Evolutionary conservation across 148 eudicot species (phyloP).

Genomic region (Suaeda aralocaspica): DNA sequence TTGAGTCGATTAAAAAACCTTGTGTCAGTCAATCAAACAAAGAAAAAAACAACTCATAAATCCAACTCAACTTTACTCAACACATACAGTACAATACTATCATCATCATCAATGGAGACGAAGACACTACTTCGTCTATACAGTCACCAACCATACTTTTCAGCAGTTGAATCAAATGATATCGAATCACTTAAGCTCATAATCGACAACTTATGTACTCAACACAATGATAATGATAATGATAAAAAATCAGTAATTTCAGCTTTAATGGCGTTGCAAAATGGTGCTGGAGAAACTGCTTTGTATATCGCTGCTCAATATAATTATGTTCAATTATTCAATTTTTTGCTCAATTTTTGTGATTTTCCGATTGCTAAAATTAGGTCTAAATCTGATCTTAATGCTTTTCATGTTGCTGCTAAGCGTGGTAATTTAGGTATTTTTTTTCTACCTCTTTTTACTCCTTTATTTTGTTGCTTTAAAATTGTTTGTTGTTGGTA

Average conservation of each 20-base stretch:
- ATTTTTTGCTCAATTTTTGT: conserved; percentile 55
- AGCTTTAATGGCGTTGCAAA: conserved; percentile 52
- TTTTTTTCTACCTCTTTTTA: background rate
- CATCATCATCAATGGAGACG: conserved; percentile 38
- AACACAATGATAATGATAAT: conserved; percentile 38
- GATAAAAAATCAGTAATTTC: conserved; percentile 33
- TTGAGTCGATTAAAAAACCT: too few relatives aligned
- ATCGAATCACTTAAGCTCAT: conserved; percentile 39
- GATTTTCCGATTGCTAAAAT: conserved; percentile 38
- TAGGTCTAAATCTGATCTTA: conserved; percentile 56
- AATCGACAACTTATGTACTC: conserved; percentile 27
- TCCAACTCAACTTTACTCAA: too few relatives aligned
- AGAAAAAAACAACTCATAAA: too few relatives aligned
- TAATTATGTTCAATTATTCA: conserved; percentile 38
- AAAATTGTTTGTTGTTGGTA: background rate
- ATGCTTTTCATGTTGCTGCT: conserved; percentile 68
- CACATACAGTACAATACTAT: too few relatives aligned
- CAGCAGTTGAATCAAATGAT: conserved; percentile 56
- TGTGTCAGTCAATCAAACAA: too few relatives aligned
- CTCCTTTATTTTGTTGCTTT: background rate
- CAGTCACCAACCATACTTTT: conserved; percentile 59
- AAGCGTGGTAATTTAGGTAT: conserved; percentile 70
- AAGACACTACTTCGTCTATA: conserved; percentile 48
- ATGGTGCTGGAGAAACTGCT: conserved; percentile 60
- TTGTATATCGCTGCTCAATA: conserved; percentile 59